phyloP scores from a whole-genome alignment of 2,329 filamentous ascomycete genomes.

The Penicillium paneum region DNA sequence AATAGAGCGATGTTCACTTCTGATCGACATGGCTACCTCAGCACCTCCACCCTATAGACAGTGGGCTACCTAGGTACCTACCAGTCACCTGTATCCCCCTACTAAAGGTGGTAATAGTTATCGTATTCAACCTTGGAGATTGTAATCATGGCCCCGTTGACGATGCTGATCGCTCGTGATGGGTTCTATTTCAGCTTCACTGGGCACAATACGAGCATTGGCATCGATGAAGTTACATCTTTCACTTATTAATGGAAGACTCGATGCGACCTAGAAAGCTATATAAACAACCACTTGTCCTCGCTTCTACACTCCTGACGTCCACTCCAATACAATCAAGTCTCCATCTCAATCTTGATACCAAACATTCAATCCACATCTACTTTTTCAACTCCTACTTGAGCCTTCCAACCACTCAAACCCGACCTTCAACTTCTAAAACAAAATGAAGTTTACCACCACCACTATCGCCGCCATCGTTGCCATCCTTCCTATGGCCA shows the following conservation, averaged over 20 bases:
- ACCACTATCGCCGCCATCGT: slow-evolving; percentile 3
- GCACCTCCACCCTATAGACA: background rate
- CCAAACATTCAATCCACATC: background rate
- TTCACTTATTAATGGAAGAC: background rate
- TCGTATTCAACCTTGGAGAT: background rate
- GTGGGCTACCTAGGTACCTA: background rate
- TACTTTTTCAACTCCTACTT: background rate
- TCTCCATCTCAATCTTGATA: background rate
- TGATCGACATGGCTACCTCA: background rate
- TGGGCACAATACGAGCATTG: background rate
- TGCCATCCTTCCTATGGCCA: slow-evolving; percentile 9
- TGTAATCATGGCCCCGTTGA: background rate
- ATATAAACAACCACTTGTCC: background rate
- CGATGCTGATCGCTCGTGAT: background rate
- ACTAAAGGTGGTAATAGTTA: background rate
- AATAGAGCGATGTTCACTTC: background rate
- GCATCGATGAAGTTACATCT: background rate
- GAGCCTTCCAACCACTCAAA: background rate
- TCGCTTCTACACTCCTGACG: background rate
- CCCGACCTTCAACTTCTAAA: background rate
- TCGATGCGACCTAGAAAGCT: background rate
- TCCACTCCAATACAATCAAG: background rate
- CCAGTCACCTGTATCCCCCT: background rate
- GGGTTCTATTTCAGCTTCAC: background rate
- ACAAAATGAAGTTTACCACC: slow-evolving; percentile 13